Base-by-base conservation (phyloP, 164 flowering plant genomes). In the Chimonanthus salicifolius region DNA sequence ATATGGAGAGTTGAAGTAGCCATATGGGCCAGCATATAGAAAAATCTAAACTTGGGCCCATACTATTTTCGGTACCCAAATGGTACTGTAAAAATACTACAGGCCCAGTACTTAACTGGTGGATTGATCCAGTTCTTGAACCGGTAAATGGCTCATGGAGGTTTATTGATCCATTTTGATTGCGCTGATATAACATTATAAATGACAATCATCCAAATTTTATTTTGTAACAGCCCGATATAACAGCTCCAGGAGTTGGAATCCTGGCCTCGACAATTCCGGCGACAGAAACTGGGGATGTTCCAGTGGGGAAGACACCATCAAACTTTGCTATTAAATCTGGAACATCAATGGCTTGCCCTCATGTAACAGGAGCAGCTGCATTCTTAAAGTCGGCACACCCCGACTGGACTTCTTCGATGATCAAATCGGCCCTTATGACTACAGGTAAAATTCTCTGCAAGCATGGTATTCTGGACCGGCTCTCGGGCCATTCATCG, bases 321-420 rank as follows among this genome's bases (percentile, higher is more conserved):
- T 80, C 94, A 0, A 49, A 50, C 2, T 91, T 85, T 74, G 83
- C 74, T 18, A 76, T 87, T n/a, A 84, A 66, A 77, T 86, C 94
- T 4, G 97, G 97, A 18, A 92, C 97, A n/a, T 92, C 97, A 10
- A 92, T 92, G 97, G 88, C 97, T 45, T 91, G 94, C 79, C 97
- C 97, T 62, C 96, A 92, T 72, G 97, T 92, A 6, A 63, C 96
- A 0, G 97, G 96, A 2, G 88, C 89, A 0, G 89, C 90, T 6
- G 96, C 96, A 4, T 76, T 83, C 58, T 18, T 92, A 16, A 92
- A 88, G 77, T 86, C 94, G 0, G 78, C 84, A 7, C 88, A 83
- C 47, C 85, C 68, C 10, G 45, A 54, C 8, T 91, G 96, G 97
- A 85, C 76, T 71, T n/a, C 87, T 74, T 88, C 98, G 62, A 88